Evolutionary conservation across 2,329 filamentous ascomycete genomes (phyloP), one percentile per base, ranked within the genome.

Genomic region (Phoma herbarum): DNA sequence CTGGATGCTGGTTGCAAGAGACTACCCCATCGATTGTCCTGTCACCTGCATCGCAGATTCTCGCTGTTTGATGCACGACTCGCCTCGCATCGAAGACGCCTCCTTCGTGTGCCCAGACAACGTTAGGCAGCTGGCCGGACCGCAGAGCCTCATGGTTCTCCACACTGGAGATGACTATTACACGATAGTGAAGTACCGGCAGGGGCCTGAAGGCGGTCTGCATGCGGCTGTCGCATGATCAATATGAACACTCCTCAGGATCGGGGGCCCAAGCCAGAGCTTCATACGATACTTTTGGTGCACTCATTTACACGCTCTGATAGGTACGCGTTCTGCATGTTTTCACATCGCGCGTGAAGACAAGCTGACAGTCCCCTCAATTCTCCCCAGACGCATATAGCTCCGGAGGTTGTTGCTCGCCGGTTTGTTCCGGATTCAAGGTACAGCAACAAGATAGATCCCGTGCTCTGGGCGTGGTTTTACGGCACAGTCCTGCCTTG

Each of bases 141-240:
- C 56, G 56, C 50, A 53, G 55, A 58, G 56, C 50, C 56, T 59
- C 56, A 59, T 45, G 44, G 16, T 42, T 57, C 56, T 53, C 56
- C 50, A 59, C 56, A 53, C 16, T 26, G 44, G 16, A 53, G 25
- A 45, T 42, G 56, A 50, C 56, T 53, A 59, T 53, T 59, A 53
- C 56, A 59, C 50, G 41, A 53, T 59, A 59, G 56, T 37, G 16
- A 53, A n/a, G 39, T 45, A 10, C 26, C 26, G 45, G 16, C 18
- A 31, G 37, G 55, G 50, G 29, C 50, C 31, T 39, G 50, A 49
- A 53, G 56, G 50, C 44, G 50, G 50, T 59, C 39, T 50, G 25
- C 26, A 29, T 45, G 56, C 45, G 31, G 31, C 45, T 45, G 31
- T 49, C 47, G 45, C 50, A 49, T 50, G 50, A 59, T 53, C 28